phyloP scores from a whole-genome alignment of 345 rosid species.

The Populus nigra region DNA sequence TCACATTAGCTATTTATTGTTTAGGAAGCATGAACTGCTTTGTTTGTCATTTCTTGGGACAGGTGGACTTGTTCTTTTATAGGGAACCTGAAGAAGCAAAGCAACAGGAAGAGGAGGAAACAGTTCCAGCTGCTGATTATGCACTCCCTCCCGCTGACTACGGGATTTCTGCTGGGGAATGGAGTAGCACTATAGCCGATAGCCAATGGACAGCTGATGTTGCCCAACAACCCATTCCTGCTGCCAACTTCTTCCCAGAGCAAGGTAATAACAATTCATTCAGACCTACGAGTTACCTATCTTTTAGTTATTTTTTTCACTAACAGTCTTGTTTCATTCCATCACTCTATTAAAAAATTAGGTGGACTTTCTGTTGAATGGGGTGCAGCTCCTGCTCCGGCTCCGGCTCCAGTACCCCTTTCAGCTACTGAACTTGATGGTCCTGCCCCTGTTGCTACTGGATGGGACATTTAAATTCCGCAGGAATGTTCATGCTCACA shows the following conservation, averaged over 20 bases:
- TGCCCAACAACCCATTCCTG: constrained; percentile 50
- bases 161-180: constrained; percentile 38
- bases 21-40: not conserved
- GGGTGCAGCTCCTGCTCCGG: constrained; percentile 29
- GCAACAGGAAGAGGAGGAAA: constrained; percentile 32
- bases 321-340: not conserved
- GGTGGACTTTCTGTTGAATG: constrained; percentile 30
- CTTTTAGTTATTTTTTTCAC: constrained; percentile 10
- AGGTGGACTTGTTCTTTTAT: constrained; percentile 30
- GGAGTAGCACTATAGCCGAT: constrained; percentile 52
- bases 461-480: constrained; percentile 42
- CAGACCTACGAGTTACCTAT: not conserved
- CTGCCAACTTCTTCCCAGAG: constrained; percentile 40
- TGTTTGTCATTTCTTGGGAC: not conserved
- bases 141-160: constrained; percentile 34
- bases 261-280: constrained; percentile 8
- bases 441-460: constrained; percentile 10
- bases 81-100: constrained; percentile 30
- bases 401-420: constrained; percentile 13
- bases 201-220: constrained; percentile 60
- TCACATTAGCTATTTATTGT: too few species aligned
- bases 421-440: not conserved
- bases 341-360: not conserved
- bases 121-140: constrained; percentile 32
- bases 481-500: constrained; percentile 5